Evolutionary conservation across 2,329 filamentous ascomycete genomes (phyloP), one percentile per base, ranked within the genome.

Genomic region (Penicillium sp.): DNA sequence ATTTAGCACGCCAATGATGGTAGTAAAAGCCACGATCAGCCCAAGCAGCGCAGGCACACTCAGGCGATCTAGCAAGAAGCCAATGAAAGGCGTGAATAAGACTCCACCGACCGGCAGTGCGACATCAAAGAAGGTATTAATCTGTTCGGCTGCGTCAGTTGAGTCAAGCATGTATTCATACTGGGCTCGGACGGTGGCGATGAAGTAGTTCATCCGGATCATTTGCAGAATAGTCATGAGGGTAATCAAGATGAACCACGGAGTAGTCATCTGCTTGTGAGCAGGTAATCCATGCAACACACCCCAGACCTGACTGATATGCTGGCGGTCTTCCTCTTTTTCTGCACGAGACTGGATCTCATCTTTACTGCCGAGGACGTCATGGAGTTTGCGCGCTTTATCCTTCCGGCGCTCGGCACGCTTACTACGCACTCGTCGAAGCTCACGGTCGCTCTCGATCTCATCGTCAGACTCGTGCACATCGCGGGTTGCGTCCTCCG

Each of bases 151-250:
- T 58, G 81, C 79, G 1, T 77, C 71, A 57, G 79, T 77, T 8
- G 84, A 85, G 41, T 81, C 79, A 15, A 97, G 83, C 52, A 97
- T 83, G 63, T 87, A 87, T 29, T 86, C 82, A 74, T 96, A 96
- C 72, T 97, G 92, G 0, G 87, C 81, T 2, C 89, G 83, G 59
- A 96, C 87, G 2, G 92, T 95, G 3, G 92, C 90, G 51, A 96
- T 90, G 70, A 96, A 95, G 77, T 92, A 96, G 76, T 96, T 96
- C 81, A 96, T 95, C 27, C 88, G 82, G 2, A 86, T 87, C 86
- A 89, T 89, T 71, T 89, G 87, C 37, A 89, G 75, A 29, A 89
- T 81, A 26, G 90, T 96, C 71, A 96, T 93, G 20, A 91, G 74
- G 5, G 89, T 89, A 65, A 96, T 89, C 35, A 96, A 81, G 18